Evolutionary conservation across 257 asterid species (phyloP).

Genomic region (Nicotiana otophora): DNA sequence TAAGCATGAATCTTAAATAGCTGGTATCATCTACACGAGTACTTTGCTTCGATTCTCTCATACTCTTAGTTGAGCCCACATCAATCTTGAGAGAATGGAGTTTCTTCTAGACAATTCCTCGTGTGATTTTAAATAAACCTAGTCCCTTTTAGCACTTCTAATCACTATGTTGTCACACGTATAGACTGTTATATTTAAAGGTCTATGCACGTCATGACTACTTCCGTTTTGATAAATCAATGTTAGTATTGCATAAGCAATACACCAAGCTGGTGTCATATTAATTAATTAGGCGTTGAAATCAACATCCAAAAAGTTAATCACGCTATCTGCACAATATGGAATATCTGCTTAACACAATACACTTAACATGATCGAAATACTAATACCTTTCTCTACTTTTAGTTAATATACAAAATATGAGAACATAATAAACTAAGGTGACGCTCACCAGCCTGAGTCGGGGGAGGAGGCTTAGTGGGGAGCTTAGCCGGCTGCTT

Average conservation of each 20-base stretch:
- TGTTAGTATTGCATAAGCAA: neutral
- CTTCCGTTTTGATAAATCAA: neutral
- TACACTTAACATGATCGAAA: neutral
- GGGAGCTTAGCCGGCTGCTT: constrained; percentile 59
- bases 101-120: neutral
- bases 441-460: constrained; percentile 58
- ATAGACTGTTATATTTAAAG: neutral
- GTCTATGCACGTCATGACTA: neutral
- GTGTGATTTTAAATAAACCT: neutral
- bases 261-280: constrained; percentile 1
- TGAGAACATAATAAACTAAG: neutral
- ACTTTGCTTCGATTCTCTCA: neutral
- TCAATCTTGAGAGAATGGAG: neutral
- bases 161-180: neutral
- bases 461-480: constrained; percentile 65
- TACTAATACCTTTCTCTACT: neutral
- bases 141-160: neutral
- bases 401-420: neutral
- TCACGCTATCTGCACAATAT: neutral
- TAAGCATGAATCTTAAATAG: neutral
- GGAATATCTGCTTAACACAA: neutral
- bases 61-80: neutral
- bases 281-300: neutral
- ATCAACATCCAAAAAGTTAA: neutral
- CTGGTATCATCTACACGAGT: neutral